These are phyloP conservation scores for Hanseniaspora guilliermondii DNA, from an alignment of 805 yeast species.

Conservation along the genomic window DNA sequence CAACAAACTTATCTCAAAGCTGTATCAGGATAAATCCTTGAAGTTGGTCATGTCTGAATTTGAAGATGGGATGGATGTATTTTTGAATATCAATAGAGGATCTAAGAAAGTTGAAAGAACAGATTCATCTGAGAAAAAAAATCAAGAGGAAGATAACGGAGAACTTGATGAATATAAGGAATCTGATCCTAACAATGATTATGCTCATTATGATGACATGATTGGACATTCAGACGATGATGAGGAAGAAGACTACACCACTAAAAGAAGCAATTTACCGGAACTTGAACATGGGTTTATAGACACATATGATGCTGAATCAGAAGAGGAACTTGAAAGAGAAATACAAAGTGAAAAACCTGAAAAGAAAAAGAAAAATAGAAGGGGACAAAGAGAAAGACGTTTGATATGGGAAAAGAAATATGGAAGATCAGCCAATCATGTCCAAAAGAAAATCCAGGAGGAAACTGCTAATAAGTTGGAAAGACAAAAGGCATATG, in stretches of 20 bases:
- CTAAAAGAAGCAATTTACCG: slow-evolving; percentile 39
- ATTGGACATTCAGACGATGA: slow-evolving; percentile 23
- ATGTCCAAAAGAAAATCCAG: slow-evolving; percentile 54
- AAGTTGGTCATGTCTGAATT: slow-evolving; percentile 35
- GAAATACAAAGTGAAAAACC: slow-evolving; percentile 29
- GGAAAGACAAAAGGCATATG: slow-evolving; percentile 50
- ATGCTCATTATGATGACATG: background rate
- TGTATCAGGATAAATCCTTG: slow-evolving; percentile 35
- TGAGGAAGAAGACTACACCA: slow-evolving; percentile 34
- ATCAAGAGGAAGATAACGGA: slow-evolving; percentile 17
- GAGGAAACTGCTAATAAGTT: slow-evolving; percentile 45
- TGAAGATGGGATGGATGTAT: slow-evolving; percentile 30
- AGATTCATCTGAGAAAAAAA: slow-evolving; percentile 17
- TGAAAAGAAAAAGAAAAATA: slow-evolving; percentile 53
- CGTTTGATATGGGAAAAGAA: slow-evolving; percentile 93
- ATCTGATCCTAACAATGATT: slow-evolving; percentile 19
- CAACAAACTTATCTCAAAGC: slow-evolving; percentile 25
- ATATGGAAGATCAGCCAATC: slow-evolving; percentile 74
- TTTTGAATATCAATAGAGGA: slow-evolving; percentile 26
- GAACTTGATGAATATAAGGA: slow-evolving; percentile 20
- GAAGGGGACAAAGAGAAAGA: slow-evolving; percentile 96
- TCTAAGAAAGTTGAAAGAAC: slow-evolving; percentile 18
- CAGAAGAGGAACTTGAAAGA: slow-evolving; percentile 40
- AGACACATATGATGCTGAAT: slow-evolving; percentile 45
- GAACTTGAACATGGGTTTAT: slow-evolving; percentile 51